Percentiles rank a stretch among this genome's conserved stretches.
These are phyloP conservation scores for Didymella sp. DNA, from an alignment of 2,329 filamentous ascomycete species.

Conservation along the genomic window DNA sequence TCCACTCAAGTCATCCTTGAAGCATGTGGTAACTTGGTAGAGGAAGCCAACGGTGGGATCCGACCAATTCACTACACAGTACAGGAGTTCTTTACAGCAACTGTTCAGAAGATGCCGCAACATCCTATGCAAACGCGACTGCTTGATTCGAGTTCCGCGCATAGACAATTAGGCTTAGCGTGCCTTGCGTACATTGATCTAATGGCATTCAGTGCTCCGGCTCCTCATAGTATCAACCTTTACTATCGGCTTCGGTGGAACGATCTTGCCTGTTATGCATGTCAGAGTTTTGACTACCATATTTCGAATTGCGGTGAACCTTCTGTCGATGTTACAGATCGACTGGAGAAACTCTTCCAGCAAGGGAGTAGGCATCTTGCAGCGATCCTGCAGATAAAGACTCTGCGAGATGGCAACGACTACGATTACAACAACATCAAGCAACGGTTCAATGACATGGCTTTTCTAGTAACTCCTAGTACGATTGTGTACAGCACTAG, in stretches of 20 bases:
- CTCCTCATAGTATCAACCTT: neutral
- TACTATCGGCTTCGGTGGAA: neutral
- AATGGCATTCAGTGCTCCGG: slow-evolving; percentile 5
- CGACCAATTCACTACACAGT: slow-evolving; percentile 32
- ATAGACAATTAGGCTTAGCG: slow-evolving; percentile 13
- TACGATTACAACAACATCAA: neutral
- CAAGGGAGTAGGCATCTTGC: slow-evolving; percentile 18
- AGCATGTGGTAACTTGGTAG: slow-evolving; percentile 29
- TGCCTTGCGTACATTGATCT: slow-evolving; percentile 23
- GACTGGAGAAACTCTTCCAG: slow-evolving; percentile 18
- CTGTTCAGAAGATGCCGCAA: slow-evolving; percentile 1
- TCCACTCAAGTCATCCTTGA: slow-evolving; percentile 25
- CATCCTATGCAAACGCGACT: slow-evolving; percentile 12
- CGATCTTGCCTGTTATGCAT: slow-evolving; percentile 18
- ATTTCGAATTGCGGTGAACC: slow-evolving; percentile 7
- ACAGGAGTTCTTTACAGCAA: slow-evolving; percentile 28
- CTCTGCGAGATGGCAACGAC: neutral
- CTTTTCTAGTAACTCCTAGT: slow-evolving; percentile 20
- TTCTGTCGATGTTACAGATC: neutral
- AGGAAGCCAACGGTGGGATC: slow-evolving; percentile 17
- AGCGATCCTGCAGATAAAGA: slow-evolving; percentile 23
- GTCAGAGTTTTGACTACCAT: slow-evolving; percentile 23
- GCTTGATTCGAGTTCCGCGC: slow-evolving; percentile 13
- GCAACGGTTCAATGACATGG: slow-evolving; percentile 14
- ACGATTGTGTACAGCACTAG: slow-evolving; percentile 25